Evolutionary conservation across 768 basidiomycete species (phyloP).

Genomic region (Crepidotus variabilis): DNA sequence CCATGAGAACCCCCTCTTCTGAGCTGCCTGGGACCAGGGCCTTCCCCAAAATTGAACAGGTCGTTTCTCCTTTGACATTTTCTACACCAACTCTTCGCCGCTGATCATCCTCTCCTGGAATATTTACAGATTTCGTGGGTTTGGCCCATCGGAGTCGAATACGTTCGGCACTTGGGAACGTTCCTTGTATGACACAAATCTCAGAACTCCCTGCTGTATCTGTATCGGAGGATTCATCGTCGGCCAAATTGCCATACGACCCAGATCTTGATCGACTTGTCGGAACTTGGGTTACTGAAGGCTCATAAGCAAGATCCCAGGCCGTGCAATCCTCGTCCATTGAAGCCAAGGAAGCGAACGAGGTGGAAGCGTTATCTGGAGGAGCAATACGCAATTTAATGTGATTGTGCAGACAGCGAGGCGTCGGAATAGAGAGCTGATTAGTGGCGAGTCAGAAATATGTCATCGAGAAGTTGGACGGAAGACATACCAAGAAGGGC

Average conservation of each 20-base stretch:
- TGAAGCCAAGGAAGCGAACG: slow-evolving; percentile 73
- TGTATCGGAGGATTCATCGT: slow-evolving; percentile 80
- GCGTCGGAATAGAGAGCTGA: slow-evolving; percentile 74
- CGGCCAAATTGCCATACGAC: slow-evolving; percentile 70
- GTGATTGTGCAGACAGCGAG: slow-evolving; percentile 74
- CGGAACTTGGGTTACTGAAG: slow-evolving; percentile 60
- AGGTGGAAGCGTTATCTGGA: slow-evolving; percentile 48
- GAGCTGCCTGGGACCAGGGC: slow-evolving; percentile 30
- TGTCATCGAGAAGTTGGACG: not conserved
- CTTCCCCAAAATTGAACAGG: slow-evolving; percentile 54
- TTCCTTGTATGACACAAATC: slow-evolving; percentile 67
- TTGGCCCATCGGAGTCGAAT: slow-evolving; percentile 78
- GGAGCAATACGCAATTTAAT: slow-evolving; percentile 74
- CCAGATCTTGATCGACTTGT: slow-evolving; percentile 48
- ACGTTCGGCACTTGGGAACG: slow-evolving; percentile 74
- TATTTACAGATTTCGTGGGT: slow-evolving; percentile 46
- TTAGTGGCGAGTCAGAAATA: slow-evolving; percentile 8
- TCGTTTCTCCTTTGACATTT: slow-evolving; percentile 66
- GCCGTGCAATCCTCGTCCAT: slow-evolving; percentile 62
- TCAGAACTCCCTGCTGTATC: slow-evolving; percentile 51
- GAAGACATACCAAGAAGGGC: slow-evolving; percentile 62
- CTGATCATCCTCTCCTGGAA: slow-evolving; percentile 43
- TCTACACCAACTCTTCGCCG: slow-evolving; percentile 68
- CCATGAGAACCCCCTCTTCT: slow-evolving; percentile 57
- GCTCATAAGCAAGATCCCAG: slow-evolving; percentile 79